phyloP scores from a whole-genome alignment of 2,329 filamentous ascomycete genomes.

The Ophiostoma angusticollis region DNA sequence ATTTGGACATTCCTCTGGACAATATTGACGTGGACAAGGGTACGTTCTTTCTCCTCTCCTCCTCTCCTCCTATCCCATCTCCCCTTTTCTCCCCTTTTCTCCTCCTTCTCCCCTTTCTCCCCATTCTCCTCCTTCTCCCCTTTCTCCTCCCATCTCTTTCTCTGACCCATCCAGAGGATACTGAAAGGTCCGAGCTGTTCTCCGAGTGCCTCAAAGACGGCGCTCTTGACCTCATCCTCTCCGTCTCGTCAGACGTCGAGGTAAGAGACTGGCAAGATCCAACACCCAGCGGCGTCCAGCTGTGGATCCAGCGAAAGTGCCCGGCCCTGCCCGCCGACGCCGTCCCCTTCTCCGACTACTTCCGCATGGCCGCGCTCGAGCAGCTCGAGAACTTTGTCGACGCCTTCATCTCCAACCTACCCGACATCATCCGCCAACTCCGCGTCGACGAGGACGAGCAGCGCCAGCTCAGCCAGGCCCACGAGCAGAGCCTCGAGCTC shows the following conservation, averaged over 20 bases:
- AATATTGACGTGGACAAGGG: constrained; percentile 51
- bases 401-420: constrained; percentile 88
- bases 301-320: constrained; percentile 72
- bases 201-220: constrained; percentile 71
- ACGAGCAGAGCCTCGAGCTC: constrained; percentile 59
- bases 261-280: constrained; percentile 79
- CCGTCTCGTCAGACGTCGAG: constrained; percentile 69
- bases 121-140: constrained; percentile 8
- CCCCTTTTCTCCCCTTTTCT: no score
- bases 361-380: constrained; percentile 61
- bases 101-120: background rate
- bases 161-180: constrained; percentile 44
- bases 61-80: no score
- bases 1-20: constrained; percentile 45
- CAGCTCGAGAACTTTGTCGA: constrained; percentile 82
- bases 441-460: constrained; percentile 86
- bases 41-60: constrained; percentile 16
- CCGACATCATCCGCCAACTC: constrained; percentile 75
- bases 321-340: constrained; percentile 55
- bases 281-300: constrained; percentile 67
- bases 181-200: constrained; percentile 59
- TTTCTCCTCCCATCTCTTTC: background rate
- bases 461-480: constrained; percentile 50
- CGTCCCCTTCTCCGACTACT: constrained; percentile 55
- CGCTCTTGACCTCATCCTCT: constrained; percentile 82